These are phyloP conservation scores for Diaporthe velutina DNA, from an alignment of 2,329 filamentous ascomycete species.

Conservation along the genomic window DNA sequence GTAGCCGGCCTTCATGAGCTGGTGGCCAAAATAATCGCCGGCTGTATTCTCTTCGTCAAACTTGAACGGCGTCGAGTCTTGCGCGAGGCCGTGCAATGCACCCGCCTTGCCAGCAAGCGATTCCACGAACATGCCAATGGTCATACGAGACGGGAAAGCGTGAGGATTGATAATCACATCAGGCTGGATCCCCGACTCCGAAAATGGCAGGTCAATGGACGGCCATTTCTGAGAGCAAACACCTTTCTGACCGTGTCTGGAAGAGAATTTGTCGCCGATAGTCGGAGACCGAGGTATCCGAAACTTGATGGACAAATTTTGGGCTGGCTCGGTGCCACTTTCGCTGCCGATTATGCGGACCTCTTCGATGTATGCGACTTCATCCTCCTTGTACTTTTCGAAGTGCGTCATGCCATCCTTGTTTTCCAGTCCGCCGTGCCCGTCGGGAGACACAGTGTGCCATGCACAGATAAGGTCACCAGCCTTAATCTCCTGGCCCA, in stretches of 20 bases:
- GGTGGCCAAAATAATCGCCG: constrained; percentile 94
- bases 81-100: constrained; percentile 92
- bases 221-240: constrained; percentile 98
- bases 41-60: constrained; percentile 95
- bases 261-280: constrained; percentile 99
- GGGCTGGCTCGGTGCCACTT: constrained; percentile 83
- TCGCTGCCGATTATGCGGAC: constrained; percentile 92
- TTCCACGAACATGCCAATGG: constrained; percentile 99
- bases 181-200: constrained; percentile 94
- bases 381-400: constrained; percentile 94
- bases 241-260: constrained; percentile 97
- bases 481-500: constrained; percentile 82
- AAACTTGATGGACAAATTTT: constrained; percentile 93
- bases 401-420: constrained; percentile 88
- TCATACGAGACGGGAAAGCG: constrained; percentile 99
- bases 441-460: constrained; percentile 87
- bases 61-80: constrained; percentile 95
- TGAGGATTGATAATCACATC: constrained; percentile 99
- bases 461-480: constrained; percentile 91
- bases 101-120: constrained; percentile 96
- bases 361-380: constrained; percentile 91
- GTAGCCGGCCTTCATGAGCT: constrained; percentile 94
- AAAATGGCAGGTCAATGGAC: constrained; percentile 93
- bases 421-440: constrained; percentile 83
- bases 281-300: constrained; percentile 90